Evolutionary conservation across 2,329 filamentous ascomycete genomes (phyloP).

Genomic region (Colletotrichum filicis): DNA sequence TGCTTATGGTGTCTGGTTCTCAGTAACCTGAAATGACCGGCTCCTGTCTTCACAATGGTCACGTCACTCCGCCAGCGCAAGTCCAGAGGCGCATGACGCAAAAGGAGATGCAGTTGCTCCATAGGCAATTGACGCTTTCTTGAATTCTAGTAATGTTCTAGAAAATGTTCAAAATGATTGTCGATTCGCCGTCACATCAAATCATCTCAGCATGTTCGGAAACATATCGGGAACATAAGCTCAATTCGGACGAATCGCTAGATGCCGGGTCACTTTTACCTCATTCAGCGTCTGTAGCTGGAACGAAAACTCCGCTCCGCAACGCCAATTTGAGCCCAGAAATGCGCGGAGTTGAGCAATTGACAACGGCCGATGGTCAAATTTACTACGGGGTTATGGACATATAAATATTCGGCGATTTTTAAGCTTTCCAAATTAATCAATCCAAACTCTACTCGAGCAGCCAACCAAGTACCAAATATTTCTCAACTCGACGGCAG

Average conservation of each 20-base stretch:
- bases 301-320: conserved; percentile 15
- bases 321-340: background rate
- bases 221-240: background rate
- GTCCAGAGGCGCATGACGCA: fast-evolving
- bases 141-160: no score
- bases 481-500: background rate
- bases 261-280: background rate
- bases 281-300: background rate
- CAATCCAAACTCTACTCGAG: background rate
- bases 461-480: background rate
- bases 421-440: background rate
- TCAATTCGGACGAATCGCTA: background rate
- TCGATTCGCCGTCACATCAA: background rate
- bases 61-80: no score
- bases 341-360: background rate
- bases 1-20: no score
- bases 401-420: background rate
- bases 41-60: no score
- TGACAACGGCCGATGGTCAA: background rate
- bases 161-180: background rate
- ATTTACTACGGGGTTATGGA: background rate
- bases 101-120: no score
- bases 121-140: no score
- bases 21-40: no score
- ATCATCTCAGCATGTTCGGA: background rate